These are phyloP conservation scores for Pythium insidiosum DNA, from an alignment of 352 stramenopile species.

Conservation along the genomic window DNA sequence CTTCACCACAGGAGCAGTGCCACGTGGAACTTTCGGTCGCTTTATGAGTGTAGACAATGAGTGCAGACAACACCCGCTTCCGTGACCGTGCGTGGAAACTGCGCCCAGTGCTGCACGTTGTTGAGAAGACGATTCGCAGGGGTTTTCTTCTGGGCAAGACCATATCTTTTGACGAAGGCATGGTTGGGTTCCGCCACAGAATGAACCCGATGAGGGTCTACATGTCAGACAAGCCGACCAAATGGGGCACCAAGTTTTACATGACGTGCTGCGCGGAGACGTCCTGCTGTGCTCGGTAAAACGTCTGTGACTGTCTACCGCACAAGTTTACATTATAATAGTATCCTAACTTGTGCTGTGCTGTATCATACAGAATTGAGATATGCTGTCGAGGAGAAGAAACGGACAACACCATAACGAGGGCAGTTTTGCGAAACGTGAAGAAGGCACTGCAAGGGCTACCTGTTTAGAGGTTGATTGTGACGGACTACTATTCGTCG, in stretches of 20 bases:
- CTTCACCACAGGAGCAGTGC: constrained; percentile 3
- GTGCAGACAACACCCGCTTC: background rate
- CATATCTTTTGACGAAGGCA: constrained; percentile 1
- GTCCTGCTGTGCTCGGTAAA: constrained; percentile 1
- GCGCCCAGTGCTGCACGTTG: background rate
- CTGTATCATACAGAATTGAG: constrained; percentile 3
- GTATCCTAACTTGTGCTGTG: background rate
- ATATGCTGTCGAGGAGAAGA: background rate
- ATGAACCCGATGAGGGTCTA: constrained; percentile 3
- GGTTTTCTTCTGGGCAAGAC: background rate
- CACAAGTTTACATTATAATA: background rate
- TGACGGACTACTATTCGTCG: background rate
- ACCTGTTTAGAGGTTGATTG: background rate
- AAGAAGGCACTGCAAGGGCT: background rate
- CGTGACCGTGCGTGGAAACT: background rate
- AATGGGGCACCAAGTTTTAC: constrained; percentile 5
- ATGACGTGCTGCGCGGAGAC: constrained; percentile 4
- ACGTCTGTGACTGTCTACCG: no score
- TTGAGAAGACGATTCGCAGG: constrained; percentile 2
- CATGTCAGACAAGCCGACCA: constrained; percentile 5
- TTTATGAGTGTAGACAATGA: constrained; percentile 9
- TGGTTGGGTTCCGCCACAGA: background rate
- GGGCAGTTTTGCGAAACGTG: constrained; percentile 1
- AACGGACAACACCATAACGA: background rate
- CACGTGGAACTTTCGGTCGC: constrained; percentile 8